Evolutionary conservation across 139 green algal genomes (phyloP).

Genomic region (Chlorella ohadii): DNA sequence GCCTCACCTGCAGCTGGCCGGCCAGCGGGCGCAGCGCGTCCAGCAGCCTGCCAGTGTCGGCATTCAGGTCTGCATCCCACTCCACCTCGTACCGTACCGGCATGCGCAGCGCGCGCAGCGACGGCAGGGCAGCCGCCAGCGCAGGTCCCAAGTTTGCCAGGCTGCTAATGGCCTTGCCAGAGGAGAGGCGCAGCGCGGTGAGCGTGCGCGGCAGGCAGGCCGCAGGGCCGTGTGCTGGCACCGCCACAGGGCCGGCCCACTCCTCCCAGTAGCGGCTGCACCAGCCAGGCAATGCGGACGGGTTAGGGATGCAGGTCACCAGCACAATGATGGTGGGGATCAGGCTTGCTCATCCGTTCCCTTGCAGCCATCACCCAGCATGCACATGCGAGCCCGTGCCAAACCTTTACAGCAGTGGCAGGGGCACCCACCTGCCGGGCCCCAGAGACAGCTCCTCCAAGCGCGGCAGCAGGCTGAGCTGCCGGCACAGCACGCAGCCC

Average conservation of each 20-base stretch:
- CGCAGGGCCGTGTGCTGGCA: background rate
- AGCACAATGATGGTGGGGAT: too few relatives aligned
- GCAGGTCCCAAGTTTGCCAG: background rate
- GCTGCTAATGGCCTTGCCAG: background rate
- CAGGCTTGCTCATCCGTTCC: too few relatives aligned
- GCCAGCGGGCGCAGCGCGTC: conserved; percentile 1
- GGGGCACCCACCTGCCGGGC: background rate
- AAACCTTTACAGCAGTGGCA: too few relatives aligned
- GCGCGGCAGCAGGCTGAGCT: background rate
- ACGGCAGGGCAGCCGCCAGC: background rate
- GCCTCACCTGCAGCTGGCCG: background rate
- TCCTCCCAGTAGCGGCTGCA: too few relatives aligned
- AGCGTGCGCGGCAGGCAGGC: background rate
- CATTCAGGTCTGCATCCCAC: background rate
- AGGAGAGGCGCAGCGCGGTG: background rate
- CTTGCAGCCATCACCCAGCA: background rate
- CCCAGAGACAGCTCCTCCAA: background rate
- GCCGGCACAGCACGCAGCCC: background rate
- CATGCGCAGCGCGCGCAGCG: conserved; percentile 3
- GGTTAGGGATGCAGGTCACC: too few relatives aligned
- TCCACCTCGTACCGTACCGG: background rate
- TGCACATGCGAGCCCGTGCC: too few relatives aligned
- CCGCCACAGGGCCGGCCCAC: background rate
- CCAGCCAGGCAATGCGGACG: too few relatives aligned
- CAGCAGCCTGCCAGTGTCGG: background rate